These are phyloP conservation scores for Xylaria arbuscula DNA, from an alignment of 2,329 filamentous ascomycete species.

Conservation along the genomic window DNA sequence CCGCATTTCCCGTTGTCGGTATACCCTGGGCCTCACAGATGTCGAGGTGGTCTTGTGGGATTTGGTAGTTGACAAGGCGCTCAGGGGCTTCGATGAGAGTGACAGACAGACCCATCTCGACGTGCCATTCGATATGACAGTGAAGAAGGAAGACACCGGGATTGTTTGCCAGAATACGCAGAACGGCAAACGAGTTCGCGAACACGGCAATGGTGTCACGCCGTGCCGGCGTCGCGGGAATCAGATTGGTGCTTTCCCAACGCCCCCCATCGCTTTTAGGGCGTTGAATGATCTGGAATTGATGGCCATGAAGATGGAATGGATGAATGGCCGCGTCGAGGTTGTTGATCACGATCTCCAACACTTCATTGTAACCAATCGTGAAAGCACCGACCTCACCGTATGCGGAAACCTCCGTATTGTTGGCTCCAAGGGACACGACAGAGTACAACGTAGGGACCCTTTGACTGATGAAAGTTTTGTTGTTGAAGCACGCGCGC, in stretches of 20 bases:
- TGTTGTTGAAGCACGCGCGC: slow-evolving; percentile 72
- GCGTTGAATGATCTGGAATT: slow-evolving; percentile 64
- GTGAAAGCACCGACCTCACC: slow-evolving; percentile 58
- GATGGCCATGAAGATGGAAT: slow-evolving; percentile 66
- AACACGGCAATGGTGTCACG: slow-evolving; percentile 56
- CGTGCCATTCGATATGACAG: slow-evolving; percentile 72
- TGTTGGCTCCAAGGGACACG: slow-evolving; percentile 64
- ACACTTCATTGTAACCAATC: slow-evolving; percentile 53
- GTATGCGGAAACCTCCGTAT: slow-evolving; percentile 57
- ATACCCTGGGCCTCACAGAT: slow-evolving; percentile 59
- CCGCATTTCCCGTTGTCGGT: slow-evolving; percentile 72
- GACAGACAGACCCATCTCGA: slow-evolving; percentile 67
- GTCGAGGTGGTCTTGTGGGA: slow-evolving; percentile 69
- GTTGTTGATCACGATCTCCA: slow-evolving; percentile 65
- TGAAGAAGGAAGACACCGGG: slow-evolving; percentile 68
- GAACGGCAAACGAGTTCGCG: slow-evolving; percentile 58
- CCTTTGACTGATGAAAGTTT: slow-evolving; percentile 74
- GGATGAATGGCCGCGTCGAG: slow-evolving; percentile 59
- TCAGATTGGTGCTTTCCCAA: slow-evolving; percentile 49
- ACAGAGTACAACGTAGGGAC: slow-evolving; percentile 79
- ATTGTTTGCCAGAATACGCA: slow-evolving; percentile 64
- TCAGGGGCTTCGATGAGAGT: slow-evolving; percentile 68
- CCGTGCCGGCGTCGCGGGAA: slow-evolving; percentile 49
- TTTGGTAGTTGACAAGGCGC: slow-evolving; percentile 63
- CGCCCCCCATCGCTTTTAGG: slow-evolving; percentile 52